These are phyloP conservation scores for Liquidambar formosana DNA, from an alignment of 164 flowering plant genomes.

Conservation along the genomic window DNA sequence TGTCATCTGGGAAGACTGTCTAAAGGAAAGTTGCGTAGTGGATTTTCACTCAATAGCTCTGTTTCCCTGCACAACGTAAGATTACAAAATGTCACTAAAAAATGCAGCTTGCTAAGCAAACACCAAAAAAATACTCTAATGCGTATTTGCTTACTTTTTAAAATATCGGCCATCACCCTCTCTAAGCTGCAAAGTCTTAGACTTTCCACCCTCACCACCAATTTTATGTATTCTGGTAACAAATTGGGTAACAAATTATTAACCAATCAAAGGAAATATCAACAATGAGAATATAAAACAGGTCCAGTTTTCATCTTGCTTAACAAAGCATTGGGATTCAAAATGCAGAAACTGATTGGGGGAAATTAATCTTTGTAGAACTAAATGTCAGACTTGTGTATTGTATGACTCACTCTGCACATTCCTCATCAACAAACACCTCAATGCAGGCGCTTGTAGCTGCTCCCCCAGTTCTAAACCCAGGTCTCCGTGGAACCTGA, in stretches of 20 bases:
- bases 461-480: conserved; percentile 37
- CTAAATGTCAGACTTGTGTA: not conserved
- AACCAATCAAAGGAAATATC: not conserved
- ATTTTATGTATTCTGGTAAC: conserved; percentile 30
- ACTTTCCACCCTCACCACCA: conserved; percentile 26
- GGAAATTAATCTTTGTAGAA: not conserved
- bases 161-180: conserved; percentile 49
- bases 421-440: conserved; percentile 90
- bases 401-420: conserved; percentile 53
- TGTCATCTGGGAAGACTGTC: conserved; percentile 78
- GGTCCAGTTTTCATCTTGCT: no score
- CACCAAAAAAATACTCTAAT: no score
- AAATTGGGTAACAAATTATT: not conserved
- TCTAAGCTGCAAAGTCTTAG: conserved; percentile 49
- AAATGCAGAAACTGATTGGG: not conserved
- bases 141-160: conserved; percentile 50
- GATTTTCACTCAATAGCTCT: conserved; percentile 75
- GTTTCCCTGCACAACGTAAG: conserved; percentile 59
- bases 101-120: not conserved
- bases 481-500: conserved; percentile 67
- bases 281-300: not conserved
- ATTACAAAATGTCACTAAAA: not conserved
- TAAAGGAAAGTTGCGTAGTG: conserved; percentile 76
- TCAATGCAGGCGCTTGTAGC: conserved; percentile 48
- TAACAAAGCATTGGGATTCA: not conserved